phyloP scores from a whole-genome alignment of 1,284 basidiomycete genomes.

The Austropuccinia psidii region DNA sequence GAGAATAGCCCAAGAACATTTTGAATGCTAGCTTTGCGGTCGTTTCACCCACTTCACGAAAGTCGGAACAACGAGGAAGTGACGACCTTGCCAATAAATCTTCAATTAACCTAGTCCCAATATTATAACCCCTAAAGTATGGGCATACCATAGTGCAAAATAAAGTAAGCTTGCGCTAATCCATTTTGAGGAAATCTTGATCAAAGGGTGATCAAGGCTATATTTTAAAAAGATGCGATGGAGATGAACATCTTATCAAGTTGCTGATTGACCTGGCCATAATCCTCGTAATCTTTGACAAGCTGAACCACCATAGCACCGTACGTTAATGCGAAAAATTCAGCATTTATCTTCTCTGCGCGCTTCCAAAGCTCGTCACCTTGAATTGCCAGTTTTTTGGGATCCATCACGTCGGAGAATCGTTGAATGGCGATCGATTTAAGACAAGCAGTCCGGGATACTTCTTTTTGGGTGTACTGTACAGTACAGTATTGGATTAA shows the following conservation, averaged over 20 bases:
- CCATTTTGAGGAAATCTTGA: background rate
- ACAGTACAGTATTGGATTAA: too few relatives aligned
- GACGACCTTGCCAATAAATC: constrained; percentile 90
- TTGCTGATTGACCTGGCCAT: constrained; percentile 65
- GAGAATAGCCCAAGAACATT: constrained; percentile 89
- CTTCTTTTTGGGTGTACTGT: too few relatives aligned
- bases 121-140: constrained; percentile 89
- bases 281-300: constrained; percentile 98
- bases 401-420: too few relatives aligned
- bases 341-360: constrained; percentile 62
- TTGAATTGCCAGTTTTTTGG: constrained; percentile 23
- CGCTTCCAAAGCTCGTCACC: constrained; percentile 41
- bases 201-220: background rate
- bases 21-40: constrained; percentile 90
- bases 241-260: constrained; percentile 56
- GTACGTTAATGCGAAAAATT: constrained; percentile 94
- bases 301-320: constrained; percentile 96
- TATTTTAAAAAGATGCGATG: background rate
- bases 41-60: constrained; percentile 77
- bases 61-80: constrained; percentile 76
- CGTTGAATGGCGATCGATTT: too few relatives aligned
- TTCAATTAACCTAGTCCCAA: constrained; percentile 90
- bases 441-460: too few relatives aligned
- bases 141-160: background rate
- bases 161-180: background rate